A percentile compares a stretch with the other conserved stretches of the same genome.
These are phyloP conservation scores for Curvularia spicifera DNA, from an alignment of 2,329 filamentous ascomycete species.

Conservation along the genomic window DNA sequence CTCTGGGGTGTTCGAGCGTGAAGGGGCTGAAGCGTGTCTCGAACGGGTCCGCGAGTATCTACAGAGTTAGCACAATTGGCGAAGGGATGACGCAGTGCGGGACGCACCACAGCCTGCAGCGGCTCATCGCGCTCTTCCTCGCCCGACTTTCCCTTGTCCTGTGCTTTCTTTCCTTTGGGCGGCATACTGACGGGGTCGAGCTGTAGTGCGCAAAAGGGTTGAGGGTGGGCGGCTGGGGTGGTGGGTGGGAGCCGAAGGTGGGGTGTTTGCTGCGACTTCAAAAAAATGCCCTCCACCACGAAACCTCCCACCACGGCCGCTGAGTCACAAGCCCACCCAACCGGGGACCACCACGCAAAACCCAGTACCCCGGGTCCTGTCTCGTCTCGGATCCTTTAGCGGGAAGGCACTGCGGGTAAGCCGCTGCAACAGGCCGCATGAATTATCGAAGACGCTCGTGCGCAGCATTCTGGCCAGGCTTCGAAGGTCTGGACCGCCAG, in stretches of 20 bases:
- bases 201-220: conserved; percentile 11
- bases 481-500: conserved; percentile 40
- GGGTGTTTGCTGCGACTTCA: conserved; percentile 16
- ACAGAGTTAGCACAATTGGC: conserved; percentile 27
- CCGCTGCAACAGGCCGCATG: conserved; percentile 25
- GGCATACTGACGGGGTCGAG: conserved; percentile 47
- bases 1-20: conserved; percentile 84
- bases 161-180: conserved; percentile 56
- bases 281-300: conserved; percentile 18
- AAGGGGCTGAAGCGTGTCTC: conserved; percentile 91
- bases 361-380: conserved; percentile 24
- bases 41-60: conserved; percentile 94
- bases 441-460: conserved; percentile 27
- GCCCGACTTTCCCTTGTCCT: conserved; percentile 49
- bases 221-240: conserved; percentile 16
- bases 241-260: conserved; percentile 18
- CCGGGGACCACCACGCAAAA: conserved; percentile 21
- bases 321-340: conserved; percentile 25
- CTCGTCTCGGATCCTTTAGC: conserved; percentile 32
- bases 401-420: conserved; percentile 36
- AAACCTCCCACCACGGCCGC: conserved; percentile 16
- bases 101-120: conserved; percentile 66
- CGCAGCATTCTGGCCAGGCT: conserved; percentile 23
- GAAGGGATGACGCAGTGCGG: conserved; percentile 8
- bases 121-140: conserved; percentile 68